Base-by-base conservation (phyloP, 2,329 filamentous ascomycete genomes). In the Dothideomycetes sp. region DNA sequence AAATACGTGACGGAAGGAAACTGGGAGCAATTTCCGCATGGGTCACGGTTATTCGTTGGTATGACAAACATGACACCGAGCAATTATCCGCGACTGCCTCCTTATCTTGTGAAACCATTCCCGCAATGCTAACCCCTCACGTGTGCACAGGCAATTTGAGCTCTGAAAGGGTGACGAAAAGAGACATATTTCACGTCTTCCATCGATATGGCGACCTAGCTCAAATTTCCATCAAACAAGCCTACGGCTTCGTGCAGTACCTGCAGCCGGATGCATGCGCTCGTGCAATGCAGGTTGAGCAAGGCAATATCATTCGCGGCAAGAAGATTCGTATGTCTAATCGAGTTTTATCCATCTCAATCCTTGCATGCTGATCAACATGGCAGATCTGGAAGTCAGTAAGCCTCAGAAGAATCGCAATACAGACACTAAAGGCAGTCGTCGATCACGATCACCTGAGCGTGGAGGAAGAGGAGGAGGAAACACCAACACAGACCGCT, bases 231-330 rank as follows among this genome's bases (percentile, higher is more conserved):
- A 85, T 96, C 51, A 96, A 96, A 61, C 87, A 91, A 49, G 88
- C 88, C 2, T 96, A 94, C 61, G 91, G 91, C 2, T 98, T 96
- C 56, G 87, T 96, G 27, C 91, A 96, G 57, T 98, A 93, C 49
- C 73, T 94, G 48, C 80, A 85, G 19, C 66, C 79, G 3, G 69
- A 73, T 2, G 81, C 89, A 53, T 94, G 87, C 47, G 69, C 74
- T 41, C 69, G 71, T 34, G 89, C 89, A 4, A 72, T 96, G 50
- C 70, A 82, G 27, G 72, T 72, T 27, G 78, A 95, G 45, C 85
- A 96, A 60, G 86, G 84, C 8, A 74, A 77, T 31, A 75, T 86
- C 47, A 77, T 96, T 29, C 77, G 84, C 54, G 89, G 88, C n/a
- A 81, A 88, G 48, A 87, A 87, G 58, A 94, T 96, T 56, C 87